These are phyloP conservation scores for Choanephora cucurbitarum DNA, from an alignment of 371 early-diverging fungal species.

Conservation along the genomic window DNA sequence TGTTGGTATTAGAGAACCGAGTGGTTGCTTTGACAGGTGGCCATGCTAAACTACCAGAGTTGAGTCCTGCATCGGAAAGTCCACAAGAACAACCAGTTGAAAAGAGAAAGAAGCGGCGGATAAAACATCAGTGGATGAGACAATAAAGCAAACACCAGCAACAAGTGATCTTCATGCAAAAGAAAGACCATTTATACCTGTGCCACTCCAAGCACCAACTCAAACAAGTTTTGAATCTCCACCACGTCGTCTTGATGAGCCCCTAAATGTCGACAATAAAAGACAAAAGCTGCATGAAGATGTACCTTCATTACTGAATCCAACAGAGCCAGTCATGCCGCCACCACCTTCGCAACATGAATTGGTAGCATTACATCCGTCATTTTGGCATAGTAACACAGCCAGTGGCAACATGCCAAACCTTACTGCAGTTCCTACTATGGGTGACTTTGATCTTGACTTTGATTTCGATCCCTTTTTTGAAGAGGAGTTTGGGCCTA, in stretches of 20 bases:
- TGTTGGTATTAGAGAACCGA: conserved; percentile 16
- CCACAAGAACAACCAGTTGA: too few species aligned
- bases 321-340: background rate
- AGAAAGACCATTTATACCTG: conserved; percentile 11
- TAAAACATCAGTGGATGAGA: background rate
- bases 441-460: conserved; percentile 20
- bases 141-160: too few species aligned
- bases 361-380: background rate
- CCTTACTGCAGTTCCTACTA: conserved; percentile 2
- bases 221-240: conserved; percentile 9
- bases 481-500: conserved; percentile 36
- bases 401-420: conserved; percentile 1
- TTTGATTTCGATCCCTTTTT: conserved; percentile 34
- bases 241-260: background rate
- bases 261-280: background rate
- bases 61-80: too few species aligned
- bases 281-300: conserved; percentile 10
- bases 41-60: conserved; percentile 9
- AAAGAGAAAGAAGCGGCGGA: background rate
- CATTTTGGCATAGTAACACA: conserved; percentile 8
- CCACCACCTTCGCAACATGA: background rate
- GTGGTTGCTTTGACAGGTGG: conserved; percentile 18
- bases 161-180: too few species aligned
- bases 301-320: background rate
- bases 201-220: conserved; percentile 19